Percentiles rank a stretch among this genome's conserved stretches.
phyloP scores from a whole-genome alignment of 2,329 filamentous ascomycete genomes.

The Monosporascus cannonballus region DNA sequence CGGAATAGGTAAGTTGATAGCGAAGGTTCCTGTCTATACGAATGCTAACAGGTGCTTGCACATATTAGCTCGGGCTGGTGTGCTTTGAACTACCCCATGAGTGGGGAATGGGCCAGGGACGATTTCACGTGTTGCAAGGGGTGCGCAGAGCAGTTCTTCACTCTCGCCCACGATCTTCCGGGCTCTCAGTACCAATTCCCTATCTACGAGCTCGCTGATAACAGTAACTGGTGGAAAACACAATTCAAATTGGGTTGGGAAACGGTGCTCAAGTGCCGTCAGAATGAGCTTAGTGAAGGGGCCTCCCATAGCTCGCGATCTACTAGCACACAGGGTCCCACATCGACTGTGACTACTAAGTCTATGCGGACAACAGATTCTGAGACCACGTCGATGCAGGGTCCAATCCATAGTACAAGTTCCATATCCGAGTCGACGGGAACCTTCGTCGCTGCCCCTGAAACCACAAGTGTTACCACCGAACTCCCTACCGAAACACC shows the following conservation, averaged over 20 bases:
- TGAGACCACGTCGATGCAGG: background rate
- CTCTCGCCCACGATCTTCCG: constrained; percentile 20
- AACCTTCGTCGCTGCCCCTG: background rate
- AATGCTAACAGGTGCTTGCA: background rate
- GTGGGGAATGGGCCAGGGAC: constrained; percentile 7
- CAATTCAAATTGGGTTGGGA: constrained; percentile 21
- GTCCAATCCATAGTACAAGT: background rate
- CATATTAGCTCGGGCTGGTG: constrained; percentile 18
- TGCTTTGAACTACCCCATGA: constrained; percentile 12
- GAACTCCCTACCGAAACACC: background rate
- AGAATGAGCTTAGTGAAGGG: background rate
- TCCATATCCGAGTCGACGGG: background rate
- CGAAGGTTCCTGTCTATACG: background rate
- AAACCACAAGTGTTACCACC: background rate
- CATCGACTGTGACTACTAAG: background rate
- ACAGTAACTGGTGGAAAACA: constrained; percentile 19
- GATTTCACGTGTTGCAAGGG: constrained; percentile 20
- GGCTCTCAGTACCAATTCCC: constrained; percentile 21
- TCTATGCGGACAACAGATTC: background rate
- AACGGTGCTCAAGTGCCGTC: constrained; percentile 5
- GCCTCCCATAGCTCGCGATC: background rate
- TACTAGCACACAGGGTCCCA: background rate
- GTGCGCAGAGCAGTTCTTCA: constrained; percentile 21
- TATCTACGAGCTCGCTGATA: constrained; percentile 14
- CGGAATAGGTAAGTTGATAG: constrained; percentile 12